Evolutionary conservation across 2,329 filamentous ascomycete genomes (phyloP).

Genomic region (Aureobasidium namibiae): DNA sequence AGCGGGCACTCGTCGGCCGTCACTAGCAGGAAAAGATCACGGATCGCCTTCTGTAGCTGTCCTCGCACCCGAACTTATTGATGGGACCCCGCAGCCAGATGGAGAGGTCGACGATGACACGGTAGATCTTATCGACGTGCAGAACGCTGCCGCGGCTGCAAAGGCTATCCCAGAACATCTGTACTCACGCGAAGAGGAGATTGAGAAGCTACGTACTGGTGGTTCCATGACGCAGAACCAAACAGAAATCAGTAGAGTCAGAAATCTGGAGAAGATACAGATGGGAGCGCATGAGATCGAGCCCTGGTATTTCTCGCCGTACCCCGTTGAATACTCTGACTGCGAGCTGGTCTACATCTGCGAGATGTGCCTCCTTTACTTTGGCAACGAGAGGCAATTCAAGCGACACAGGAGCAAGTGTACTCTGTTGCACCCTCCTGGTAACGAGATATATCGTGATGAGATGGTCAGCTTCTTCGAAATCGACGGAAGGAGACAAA

Average conservation of each 20-base stretch:
- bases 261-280: conserved; percentile 88
- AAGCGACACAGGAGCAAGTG: conserved; percentile 82
- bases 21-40: conserved; percentile 55
- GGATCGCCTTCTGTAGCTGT: conserved; percentile 39
- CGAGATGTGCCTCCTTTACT: conserved; percentile 94
- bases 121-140: conserved; percentile 44
- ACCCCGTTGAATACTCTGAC: conserved; percentile 80
- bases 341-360: conserved; percentile 91
- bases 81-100: conserved; percentile 42
- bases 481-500: conserved; percentile 87
- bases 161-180: conserved; percentile 44
- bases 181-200: conserved; percentile 81
- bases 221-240: conserved; percentile 99
- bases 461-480: conserved; percentile 93
- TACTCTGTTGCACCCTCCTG: conserved; percentile 81
- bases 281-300: conserved; percentile 89
- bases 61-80: conserved; percentile 37
- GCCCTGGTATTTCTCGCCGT: conserved; percentile 98
- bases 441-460: conserved; percentile 97
- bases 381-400: conserved; percentile 74
- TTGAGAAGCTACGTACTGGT: conserved; percentile 87
- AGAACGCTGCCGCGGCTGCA: conserved; percentile 43
- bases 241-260: conserved; percentile 88
- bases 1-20: conserved; percentile 37
- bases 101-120: conserved; percentile 45